Conservation (phyloP, 2,329 filamentous ascomycete genomes). For the Knufia petricola region DNA sequence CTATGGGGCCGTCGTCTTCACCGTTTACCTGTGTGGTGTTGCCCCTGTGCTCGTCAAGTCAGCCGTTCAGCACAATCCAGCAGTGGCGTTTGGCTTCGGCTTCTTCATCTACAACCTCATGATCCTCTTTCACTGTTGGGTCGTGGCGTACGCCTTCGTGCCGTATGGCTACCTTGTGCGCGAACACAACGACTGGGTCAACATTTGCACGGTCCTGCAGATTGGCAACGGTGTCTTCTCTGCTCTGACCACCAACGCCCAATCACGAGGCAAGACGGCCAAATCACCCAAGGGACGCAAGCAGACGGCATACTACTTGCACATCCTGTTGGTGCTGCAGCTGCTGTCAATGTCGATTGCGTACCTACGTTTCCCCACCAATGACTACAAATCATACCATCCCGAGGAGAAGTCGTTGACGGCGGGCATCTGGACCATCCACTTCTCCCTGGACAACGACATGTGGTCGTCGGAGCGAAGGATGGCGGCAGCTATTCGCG, state of each 20-base stretch:
- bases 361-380: conserved; percentile 83
- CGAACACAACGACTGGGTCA: conserved; percentile 92
- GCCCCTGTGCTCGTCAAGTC: conserved; percentile 65
- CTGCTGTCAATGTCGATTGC: conserved; percentile 69
- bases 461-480: conserved; percentile 97
- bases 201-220: conserved; percentile 72
- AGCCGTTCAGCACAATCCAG: conserved; percentile 67
- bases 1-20: conserved; percentile 66
- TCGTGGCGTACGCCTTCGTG: conserved; percentile 96
- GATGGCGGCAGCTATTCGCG: conserved; percentile 81
- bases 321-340: conserved; percentile 65
- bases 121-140: conserved; percentile 97
- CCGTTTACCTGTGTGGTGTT: conserved; percentile 73
- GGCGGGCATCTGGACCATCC: conserved; percentile 96
- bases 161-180: conserved; percentile 86
- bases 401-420: conserved; percentile 78
- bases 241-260: conserved; percentile 44
- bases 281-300: conserved; percentile 35
- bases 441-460: conserved; percentile 95
- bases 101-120: conserved; percentile 89
- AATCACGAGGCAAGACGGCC: conserved; percentile 23
- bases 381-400: conserved; percentile 87
- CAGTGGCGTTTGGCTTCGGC: conserved; percentile 72
- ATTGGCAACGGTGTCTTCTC: conserved; percentile 81
- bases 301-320: conserved; percentile 58